A percentile compares a stretch with the other conserved stretches of the same genome.
phyloP scores from a whole-genome alignment of 495 filamentous ascomycete genomes.

The Lichenothelia convexa region DNA sequence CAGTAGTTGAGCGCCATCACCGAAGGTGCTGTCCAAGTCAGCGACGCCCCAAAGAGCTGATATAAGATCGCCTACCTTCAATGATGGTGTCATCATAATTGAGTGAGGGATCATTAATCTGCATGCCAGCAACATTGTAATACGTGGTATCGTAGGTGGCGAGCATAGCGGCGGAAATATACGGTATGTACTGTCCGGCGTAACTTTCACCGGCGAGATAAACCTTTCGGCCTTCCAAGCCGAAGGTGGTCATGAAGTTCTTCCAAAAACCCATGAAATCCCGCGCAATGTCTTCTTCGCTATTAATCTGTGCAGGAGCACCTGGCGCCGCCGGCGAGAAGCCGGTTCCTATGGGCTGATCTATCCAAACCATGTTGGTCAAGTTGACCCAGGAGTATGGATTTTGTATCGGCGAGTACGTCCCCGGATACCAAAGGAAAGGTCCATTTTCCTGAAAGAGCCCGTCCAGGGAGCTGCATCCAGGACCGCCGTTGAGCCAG shows the following conservation, averaged over 20 bases:
- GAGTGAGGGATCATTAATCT: constrained; percentile 53
- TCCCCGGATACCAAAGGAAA: constrained; percentile 24
- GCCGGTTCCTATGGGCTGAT: constrained; percentile 20
- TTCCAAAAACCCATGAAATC: constrained; percentile 47
- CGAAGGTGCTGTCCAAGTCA: constrained; percentile 29
- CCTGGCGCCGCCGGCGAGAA: constrained; percentile 36
- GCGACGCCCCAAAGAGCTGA: neutral
- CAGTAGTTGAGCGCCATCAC: constrained; percentile 44
- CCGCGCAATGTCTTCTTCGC: constrained; percentile 35
- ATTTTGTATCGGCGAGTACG: constrained; percentile 13
- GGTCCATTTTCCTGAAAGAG: constrained; percentile 24
- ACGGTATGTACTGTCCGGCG: constrained; percentile 62
- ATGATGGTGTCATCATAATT: constrained; percentile 29
- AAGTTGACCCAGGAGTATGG: constrained; percentile 11
- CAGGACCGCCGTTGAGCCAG: constrained; percentile 24
- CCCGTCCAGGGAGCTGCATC: constrained; percentile 21
- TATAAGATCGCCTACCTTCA: constrained; percentile 17
- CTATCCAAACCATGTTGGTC: constrained; percentile 18
- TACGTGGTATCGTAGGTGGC: constrained; percentile 46
- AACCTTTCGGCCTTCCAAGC: constrained; percentile 40
- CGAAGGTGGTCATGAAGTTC: constrained; percentile 43
- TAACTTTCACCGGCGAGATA: constrained; percentile 46
- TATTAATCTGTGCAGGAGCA: constrained; percentile 35
- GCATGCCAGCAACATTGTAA: constrained; percentile 46
- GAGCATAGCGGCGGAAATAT: constrained; percentile 59